Evolutionary conservation across 2,329 filamentous ascomycete genomes (phyloP).

Genomic region (Fusarium longipes): DNA sequence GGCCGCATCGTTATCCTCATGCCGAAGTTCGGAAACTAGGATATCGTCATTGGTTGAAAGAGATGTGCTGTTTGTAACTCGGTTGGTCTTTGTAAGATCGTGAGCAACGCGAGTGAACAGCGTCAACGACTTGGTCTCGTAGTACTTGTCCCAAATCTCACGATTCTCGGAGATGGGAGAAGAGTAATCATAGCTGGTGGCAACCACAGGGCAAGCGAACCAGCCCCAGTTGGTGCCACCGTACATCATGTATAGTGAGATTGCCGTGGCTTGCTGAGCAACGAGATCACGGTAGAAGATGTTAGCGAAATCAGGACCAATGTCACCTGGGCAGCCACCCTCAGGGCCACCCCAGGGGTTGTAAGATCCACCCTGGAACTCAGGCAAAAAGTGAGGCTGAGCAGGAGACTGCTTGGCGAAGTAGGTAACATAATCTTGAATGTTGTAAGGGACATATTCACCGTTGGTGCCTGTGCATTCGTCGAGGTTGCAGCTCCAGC

Average conservation of each 20-base stretch:
- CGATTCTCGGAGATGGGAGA: constrained; percentile 70
- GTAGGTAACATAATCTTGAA: constrained; percentile 47
- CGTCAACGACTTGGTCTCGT: constrained; percentile 71
- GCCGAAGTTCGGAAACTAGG: constrained; percentile 66
- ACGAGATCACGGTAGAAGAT: constrained; percentile 73
- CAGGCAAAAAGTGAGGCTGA: constrained; percentile 44
- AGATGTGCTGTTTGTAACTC: constrained; percentile 50
- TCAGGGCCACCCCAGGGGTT: constrained; percentile 71
- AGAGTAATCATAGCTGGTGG: constrained; percentile 72
- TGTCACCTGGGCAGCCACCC: constrained; percentile 64
- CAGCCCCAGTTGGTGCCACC: constrained; percentile 74
- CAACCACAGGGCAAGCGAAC: constrained; percentile 67
- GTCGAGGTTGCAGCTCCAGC: constrained; percentile 72
- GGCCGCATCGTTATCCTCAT: constrained; percentile 65
- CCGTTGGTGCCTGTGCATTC: constrained; percentile 71
- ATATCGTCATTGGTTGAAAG: constrained; percentile 61
- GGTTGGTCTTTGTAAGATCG: constrained; percentile 66
- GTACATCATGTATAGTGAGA: constrained; percentile 73
- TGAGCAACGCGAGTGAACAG: constrained; percentile 64
- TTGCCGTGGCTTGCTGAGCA: constrained; percentile 67
- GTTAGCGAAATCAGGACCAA: constrained; percentile 69
- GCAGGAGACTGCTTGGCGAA: constrained; percentile 44
- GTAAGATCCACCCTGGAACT: constrained; percentile 55
- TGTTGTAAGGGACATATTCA: constrained; percentile 64
- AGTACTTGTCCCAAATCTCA: constrained; percentile 68